Base-by-base conservation (phyloP, 2,329 filamentous ascomycete species). In the Remersonia thermophila region DNA sequence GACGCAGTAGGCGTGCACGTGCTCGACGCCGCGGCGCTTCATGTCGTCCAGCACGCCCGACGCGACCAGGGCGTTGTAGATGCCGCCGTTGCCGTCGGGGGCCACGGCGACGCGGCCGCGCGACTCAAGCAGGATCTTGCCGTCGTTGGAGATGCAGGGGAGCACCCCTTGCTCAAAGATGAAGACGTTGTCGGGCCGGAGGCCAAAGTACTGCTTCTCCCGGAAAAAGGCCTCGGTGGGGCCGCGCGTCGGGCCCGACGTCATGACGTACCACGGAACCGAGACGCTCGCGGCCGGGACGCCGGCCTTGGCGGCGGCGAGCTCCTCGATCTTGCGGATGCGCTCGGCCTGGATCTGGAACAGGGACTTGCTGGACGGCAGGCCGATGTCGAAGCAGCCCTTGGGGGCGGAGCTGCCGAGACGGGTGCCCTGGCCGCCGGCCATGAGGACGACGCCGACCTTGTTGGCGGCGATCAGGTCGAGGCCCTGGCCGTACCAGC, bases 261-360 rank as follows among this genome's bases (percentile, higher is more conserved):
- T 98, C 91, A 98, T 98, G 60, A 98, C 85, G 63, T 98, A 98
- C 91, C 91, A 98, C 10, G 91, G 91, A 29, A 96, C 78, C 23
- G 80, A 67, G 30, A 76, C 75, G 44, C 60, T 59, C 33, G 65
- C 66, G 42, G 63, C 46, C 12, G 47, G 47, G 20, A 5, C 5
- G 39, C 71, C 71, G 36, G 73, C 67, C 55, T 79, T 76, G 58
- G 81, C 77, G 50, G 77, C 70, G 30, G 89, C 87, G 46, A 96
- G 67, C 51, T 77, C 63, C 63, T 96, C 83, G 7, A 93, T 64
- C 66, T 86, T 93, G 52, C 71, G 71, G 55, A 98, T 96, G 37
- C 91, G 73, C 73, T 98, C 87, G 30, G 83, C 91, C 63, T 98
- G 91, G 50, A 98, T 83, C 67, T 96, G 87, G 72, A 98, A 98